Percentiles rank a stretch among this genome's conserved stretches.
Evolutionary conservation across 2,329 filamentous ascomycete genomes (phyloP).

Genomic region (Trichoderma hamatum): DNA sequence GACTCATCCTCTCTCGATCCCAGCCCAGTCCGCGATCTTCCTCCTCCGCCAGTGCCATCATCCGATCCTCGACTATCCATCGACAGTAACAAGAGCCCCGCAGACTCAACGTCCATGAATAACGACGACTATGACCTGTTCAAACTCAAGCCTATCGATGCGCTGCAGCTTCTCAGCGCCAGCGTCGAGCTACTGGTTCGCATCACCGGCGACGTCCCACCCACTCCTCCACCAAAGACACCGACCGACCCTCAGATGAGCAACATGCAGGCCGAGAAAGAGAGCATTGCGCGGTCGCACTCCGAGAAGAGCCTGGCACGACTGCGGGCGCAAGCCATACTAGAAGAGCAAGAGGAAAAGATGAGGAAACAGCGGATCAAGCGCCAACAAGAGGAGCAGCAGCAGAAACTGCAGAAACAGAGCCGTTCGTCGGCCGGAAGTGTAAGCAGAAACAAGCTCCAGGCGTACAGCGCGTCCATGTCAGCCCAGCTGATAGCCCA

Average conservation of each 20-base stretch:
- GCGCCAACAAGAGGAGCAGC: slow-evolving; percentile 13
- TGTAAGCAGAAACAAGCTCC: slow-evolving; percentile 31
- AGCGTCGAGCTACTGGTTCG: slow-evolving; percentile 72
- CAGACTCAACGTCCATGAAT: slow-evolving; percentile 2
- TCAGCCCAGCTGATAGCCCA: slow-evolving; percentile 35
- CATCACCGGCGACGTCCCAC: slow-evolving; percentile 76
- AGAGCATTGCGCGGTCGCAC: slow-evolving; percentile 60
- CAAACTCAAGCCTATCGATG: slow-evolving; percentile 70
- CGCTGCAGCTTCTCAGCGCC: slow-evolving; percentile 77
- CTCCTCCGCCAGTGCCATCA: slow-evolving; percentile 49
- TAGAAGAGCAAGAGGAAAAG: slow-evolving; percentile 35
- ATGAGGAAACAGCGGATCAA: slow-evolving; percentile 29
- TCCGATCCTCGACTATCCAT: slow-evolving; percentile 42
- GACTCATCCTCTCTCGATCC: slow-evolving; percentile 8
- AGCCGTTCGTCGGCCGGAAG: slow-evolving; percentile 23
- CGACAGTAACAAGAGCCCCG: slow-evolving; percentile 28
- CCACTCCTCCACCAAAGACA: slow-evolving; percentile 70
- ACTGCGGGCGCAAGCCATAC: slow-evolving; percentile 48
- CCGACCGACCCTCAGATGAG: slow-evolving; percentile 68
- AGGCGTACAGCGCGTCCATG: slow-evolving; percentile 37
- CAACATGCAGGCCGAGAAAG: slow-evolving; percentile 64
- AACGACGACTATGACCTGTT: slow-evolving; percentile 65
- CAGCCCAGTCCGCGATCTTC: slow-evolving; percentile 32
- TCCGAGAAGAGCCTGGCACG: slow-evolving; percentile 57
- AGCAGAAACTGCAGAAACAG: slow-evolving; percentile 5